A percentile compares a stretch with the other conserved stretches of the same genome.
Evolutionary conservation across 2,329 filamentous ascomycete genomes (phyloP).

Genomic region (Penicillium decumbens): DNA sequence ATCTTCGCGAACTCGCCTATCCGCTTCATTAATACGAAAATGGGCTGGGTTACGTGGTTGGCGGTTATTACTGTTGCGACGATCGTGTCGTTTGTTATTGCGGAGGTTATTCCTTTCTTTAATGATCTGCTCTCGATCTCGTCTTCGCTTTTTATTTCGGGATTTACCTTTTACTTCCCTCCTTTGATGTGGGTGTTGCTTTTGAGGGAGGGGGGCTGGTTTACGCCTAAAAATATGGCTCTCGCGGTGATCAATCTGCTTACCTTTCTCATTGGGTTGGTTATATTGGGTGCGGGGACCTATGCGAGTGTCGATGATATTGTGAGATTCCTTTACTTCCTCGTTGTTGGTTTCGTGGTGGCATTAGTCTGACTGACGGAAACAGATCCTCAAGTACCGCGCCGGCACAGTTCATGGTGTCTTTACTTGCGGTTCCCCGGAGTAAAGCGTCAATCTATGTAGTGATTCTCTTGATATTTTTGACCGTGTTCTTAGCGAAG

Average conservation of each 20-base stretch:
- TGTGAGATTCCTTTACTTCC: background rate
- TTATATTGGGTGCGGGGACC: background rate
- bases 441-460: background rate
- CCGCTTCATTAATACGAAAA: background rate
- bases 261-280: background rate
- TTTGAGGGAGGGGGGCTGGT: background rate
- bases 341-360: background rate
- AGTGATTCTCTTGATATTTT: background rate
- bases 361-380: background rate
- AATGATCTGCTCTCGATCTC: background rate
- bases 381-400: background rate
- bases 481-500: background rate
- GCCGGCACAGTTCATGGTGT: background rate
- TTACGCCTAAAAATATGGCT: background rate
- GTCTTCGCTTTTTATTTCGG: background rate
- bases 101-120: background rate
- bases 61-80: background rate
- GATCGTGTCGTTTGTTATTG: background rate
- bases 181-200: background rate
- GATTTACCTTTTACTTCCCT: background rate
- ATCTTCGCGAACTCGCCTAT: background rate
- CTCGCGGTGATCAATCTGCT: background rate
- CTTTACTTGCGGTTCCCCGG: background rate
- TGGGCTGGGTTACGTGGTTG: background rate
- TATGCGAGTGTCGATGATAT: background rate